These are phyloP conservation scores for Trametes hirsuta DNA, from an alignment of 1,284 basidiomycete species.

Conservation along the genomic window DNA sequence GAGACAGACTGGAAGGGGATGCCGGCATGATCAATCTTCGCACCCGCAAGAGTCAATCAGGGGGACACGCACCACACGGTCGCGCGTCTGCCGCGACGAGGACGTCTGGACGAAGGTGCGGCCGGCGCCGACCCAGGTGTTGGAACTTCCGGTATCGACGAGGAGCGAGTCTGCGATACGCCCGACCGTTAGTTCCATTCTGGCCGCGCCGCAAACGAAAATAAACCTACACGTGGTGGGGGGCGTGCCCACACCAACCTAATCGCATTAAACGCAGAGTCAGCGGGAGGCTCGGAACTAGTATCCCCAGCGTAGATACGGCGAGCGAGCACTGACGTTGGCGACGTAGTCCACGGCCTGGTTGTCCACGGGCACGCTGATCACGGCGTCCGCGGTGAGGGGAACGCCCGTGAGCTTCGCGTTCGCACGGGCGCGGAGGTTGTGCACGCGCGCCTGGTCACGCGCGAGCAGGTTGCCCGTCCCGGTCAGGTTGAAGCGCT, in stretches of 20 bases:
- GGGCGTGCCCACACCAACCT: constrained; percentile 29
- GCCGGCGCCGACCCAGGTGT: constrained; percentile 64
- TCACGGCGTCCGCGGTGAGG: constrained; percentile 17
- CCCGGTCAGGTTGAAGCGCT: constrained; percentile 33
- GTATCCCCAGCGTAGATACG: not conserved
- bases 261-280: not conserved
- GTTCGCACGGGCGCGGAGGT: constrained; percentile 25
- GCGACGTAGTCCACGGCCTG: constrained; percentile 28
- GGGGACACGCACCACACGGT: constrained; percentile 15
- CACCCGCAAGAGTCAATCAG: not conserved
- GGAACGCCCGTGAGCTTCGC: constrained; percentile 16
- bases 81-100: constrained; percentile 36
- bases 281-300: not conserved
- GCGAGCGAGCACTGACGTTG: constrained; percentile 17
- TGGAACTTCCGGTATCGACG: constrained; percentile 42
- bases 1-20: constrained; percentile 36
- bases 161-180: constrained; percentile 19
- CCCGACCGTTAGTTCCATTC: not conserved
- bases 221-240: constrained; percentile 25
- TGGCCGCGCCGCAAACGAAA: not conserved
- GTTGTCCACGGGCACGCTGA: constrained; percentile 27
- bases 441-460: constrained; percentile 31
- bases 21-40: not conserved
- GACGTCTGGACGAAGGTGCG: constrained; percentile 44
- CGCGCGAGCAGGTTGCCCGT: constrained; percentile 26